Evolutionary conservation across 2,329 filamentous ascomycete genomes (phyloP).

Genomic region (Ophiostoma ulmi): DNA sequence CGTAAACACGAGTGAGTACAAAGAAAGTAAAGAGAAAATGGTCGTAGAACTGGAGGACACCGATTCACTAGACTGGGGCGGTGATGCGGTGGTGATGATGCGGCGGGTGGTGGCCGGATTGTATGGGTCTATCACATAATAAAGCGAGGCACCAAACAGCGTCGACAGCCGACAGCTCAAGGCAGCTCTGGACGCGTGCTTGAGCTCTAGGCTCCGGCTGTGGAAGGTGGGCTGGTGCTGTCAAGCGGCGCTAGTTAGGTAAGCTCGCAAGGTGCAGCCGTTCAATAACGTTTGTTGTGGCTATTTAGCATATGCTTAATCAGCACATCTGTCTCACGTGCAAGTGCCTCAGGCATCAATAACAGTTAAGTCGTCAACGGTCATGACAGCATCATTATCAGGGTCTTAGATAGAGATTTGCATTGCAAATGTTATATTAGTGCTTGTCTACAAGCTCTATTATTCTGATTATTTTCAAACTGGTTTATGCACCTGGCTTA

Average conservation of each 20-base stretch:
- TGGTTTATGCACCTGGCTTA: not conserved
- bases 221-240: not conserved
- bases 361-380: not conserved
- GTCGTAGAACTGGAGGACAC: not conserved
- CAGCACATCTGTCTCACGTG: not conserved
- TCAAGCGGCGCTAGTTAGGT: slow-evolving; percentile 3
- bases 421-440: not conserved
- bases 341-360: not conserved
- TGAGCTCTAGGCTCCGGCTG: not conserved
- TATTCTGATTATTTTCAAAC: not conserved
- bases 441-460: not conserved
- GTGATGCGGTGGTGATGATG: slow-evolving; percentile 7
- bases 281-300: not conserved
- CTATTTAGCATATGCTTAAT: not conserved
- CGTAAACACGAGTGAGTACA: not conserved
- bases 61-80: not conserved
- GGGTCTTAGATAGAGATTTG: not conserved
- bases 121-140: slow-evolving; percentile 7
- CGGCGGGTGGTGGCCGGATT: not conserved
- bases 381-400: not conserved
- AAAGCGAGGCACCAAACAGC: slow-evolving; percentile 13
- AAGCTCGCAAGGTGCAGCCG: not conserved
- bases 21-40: not conserved
- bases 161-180: slow-evolving; percentile 19
- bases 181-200: slow-evolving; percentile 19